Base-by-base conservation (phyloP, 345 rosid species). In the Eucalyptus cloeziana region DNA sequence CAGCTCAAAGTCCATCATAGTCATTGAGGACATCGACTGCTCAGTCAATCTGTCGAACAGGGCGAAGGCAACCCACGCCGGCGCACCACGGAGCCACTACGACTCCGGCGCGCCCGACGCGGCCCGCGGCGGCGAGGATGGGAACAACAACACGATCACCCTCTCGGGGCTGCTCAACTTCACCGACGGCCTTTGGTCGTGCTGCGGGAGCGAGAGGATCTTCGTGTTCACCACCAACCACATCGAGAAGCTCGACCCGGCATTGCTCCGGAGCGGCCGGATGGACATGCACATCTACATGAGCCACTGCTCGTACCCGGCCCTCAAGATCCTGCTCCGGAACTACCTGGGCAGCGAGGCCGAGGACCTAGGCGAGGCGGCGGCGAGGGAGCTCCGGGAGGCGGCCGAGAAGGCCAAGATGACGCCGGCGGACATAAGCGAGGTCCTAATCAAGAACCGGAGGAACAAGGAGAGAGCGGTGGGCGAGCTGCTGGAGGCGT, bases 211-310 rank as follows among this genome's bases (percentile, higher is more conserved):
- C 89, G 99, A 97, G 94, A 94, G 95, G 95, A 96, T 97, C 86
- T 97, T 97, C 54, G 99, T 96, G 64, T 96, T 97, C 89, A 97
- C 99, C 3, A 97, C 99, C 4, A 97, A 97, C 90, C 98, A 97
- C 92, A 92, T 96, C 5, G 98, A 97, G 91, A 96, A 95, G 92
- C 97, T 97, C 79, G 99, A 97, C 89, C 94, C 97, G 12, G 99
- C 99, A 87, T 93, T 97, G 96, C 93, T 96, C 43, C 92, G 99
- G 80, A 94, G 99, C 89, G 99, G 99, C 10, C 92, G 99, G 56
- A 97, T 97, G 99, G 99, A 97, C 91, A 96, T 97, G 99, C 99
- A 95, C 91, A 92, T 97, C 50, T 93, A 83, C 94, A 97, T 97
- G 99, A 96, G 93, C 88, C 93, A 93, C 86, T 96, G 99, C 89